Percentiles rank a stretch among this genome's conserved stretches.
Conservation (phyloP, 1,284 basidiomycete genomes). For the Ganoderma lucidum region DNA sequence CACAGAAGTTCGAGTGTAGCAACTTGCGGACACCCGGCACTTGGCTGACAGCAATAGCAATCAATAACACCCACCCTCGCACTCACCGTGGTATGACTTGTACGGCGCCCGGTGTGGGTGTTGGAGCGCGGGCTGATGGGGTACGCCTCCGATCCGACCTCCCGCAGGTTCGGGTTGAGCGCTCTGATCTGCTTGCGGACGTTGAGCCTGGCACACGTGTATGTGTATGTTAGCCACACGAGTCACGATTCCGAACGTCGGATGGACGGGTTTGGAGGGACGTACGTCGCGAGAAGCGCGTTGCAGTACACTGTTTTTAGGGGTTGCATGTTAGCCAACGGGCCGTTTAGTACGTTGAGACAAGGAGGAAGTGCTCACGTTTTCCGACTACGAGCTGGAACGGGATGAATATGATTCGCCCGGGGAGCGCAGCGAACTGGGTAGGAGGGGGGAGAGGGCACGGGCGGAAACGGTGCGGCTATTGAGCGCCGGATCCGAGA, state of each 20-base stretch:
- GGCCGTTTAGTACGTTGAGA: no score
- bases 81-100: no score
- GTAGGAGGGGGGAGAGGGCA: no score
- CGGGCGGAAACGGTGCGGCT: no score
- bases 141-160: no score
- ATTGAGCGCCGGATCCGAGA: not conserved
- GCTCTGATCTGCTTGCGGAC: not conserved
- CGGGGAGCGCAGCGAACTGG: constrained; percentile 9
- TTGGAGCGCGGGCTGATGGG: not conserved
- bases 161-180: not conserved
- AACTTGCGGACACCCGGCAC: no score
- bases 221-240: not conserved
- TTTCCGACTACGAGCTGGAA: constrained; percentile 5
- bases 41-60: no score
- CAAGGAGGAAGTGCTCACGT: not conserved
- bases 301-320: not conserved
- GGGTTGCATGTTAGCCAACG: not conserved
- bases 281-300: not conserved
- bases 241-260: not conserved
- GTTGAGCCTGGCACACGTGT: not conserved
- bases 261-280: no score
- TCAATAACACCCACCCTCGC: no score
- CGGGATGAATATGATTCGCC: constrained; percentile 10
- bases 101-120: not conserved
- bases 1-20: no score